Evolutionary conservation across 805 yeast species (phyloP), one percentile per base, ranked within the genome.

Genomic region (Candida boleticola): DNA sequence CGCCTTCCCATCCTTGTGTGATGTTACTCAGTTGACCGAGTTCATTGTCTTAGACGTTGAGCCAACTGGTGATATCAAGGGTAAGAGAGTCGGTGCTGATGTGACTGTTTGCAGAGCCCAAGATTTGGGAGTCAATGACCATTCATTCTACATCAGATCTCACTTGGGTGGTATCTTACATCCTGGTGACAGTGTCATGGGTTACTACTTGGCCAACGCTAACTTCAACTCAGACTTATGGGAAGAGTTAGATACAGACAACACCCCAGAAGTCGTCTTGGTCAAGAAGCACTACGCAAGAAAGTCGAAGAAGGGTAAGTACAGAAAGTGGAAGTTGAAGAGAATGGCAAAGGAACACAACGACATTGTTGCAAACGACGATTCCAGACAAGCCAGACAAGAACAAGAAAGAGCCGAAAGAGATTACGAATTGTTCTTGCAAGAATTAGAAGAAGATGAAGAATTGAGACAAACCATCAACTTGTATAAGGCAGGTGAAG

Each of bases 271-370:
- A 54, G 96, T 90, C 38, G 76, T 89, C 1, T 64, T 90, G 48
- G 95, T 92, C 43, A 89, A 89, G 88, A 90, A 89, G 61, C 79
- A 79, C 65, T 92, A 89, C 71, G 76, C 82, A 36, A 83, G 96
- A 74, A 85, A 83, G 71, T 73, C 80, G 36, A 80, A 78, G 70
- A 84, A 80, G 71, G 68, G 78, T 51, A 84, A 83, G 78, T 79
- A 82, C 74, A 82, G 92, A 76, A 74, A 74, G 64, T 88, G 96
- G 95, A 88, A 85, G 68, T 80, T 92, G 66, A 86, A 87, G 82
- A 85, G 98, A 76, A 90, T 92, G 97, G 98, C 98, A 29, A 86
- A 77, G 59, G 98, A 93, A 68, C 95, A 90, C 69, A 79, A 80
- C 51, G 97, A 90, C 54, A 81, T 88, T 50, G 89, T 83, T 35